Evolutionary conservation across 345 rosid genomes (phyloP).

Genomic region (Cardiospermum halicacabum): DNA sequence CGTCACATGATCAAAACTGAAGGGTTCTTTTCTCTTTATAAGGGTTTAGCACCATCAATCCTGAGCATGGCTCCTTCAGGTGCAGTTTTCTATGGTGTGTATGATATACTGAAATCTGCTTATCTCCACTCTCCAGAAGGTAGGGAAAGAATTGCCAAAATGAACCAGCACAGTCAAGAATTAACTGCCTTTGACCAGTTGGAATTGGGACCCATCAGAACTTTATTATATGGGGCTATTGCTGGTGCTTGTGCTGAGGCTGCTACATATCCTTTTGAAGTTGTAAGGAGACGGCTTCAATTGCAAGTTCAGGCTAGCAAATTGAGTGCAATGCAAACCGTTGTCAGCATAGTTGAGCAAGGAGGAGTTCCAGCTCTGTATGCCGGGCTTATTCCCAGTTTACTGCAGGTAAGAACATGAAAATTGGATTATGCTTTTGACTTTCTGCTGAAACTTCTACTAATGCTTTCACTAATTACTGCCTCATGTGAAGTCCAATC

Average conservation of each 20-base stretch:
- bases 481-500: neutral
- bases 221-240: constrained; percentile 62
- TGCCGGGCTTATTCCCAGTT: constrained; percentile 68
- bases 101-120: constrained; percentile 59
- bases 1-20: constrained; percentile 57
- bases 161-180: constrained; percentile 48
- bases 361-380: constrained; percentile 71
- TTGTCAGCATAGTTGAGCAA: constrained; percentile 51
- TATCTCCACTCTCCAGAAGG: constrained; percentile 65
- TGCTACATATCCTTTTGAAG: constrained; percentile 75
- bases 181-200: constrained; percentile 63
- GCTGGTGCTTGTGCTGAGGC: constrained; percentile 84
- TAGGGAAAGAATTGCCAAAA: constrained; percentile 50
- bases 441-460: neutral
- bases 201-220: constrained; percentile 71
- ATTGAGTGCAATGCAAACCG: constrained; percentile 54
- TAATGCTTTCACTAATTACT: neutral
- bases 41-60: constrained; percentile 68
- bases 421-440: neutral
- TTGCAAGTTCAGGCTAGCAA: constrained; percentile 54
- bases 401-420: constrained; percentile 50
- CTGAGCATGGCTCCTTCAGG: constrained; percentile 75
- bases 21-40: constrained; percentile 69
- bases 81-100: constrained; percentile 70
- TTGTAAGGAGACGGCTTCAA: constrained; percentile 68